Conservation (phyloP, 2,329 filamentous ascomycete genomes). For the Diplodia scrobiculata region DNA sequence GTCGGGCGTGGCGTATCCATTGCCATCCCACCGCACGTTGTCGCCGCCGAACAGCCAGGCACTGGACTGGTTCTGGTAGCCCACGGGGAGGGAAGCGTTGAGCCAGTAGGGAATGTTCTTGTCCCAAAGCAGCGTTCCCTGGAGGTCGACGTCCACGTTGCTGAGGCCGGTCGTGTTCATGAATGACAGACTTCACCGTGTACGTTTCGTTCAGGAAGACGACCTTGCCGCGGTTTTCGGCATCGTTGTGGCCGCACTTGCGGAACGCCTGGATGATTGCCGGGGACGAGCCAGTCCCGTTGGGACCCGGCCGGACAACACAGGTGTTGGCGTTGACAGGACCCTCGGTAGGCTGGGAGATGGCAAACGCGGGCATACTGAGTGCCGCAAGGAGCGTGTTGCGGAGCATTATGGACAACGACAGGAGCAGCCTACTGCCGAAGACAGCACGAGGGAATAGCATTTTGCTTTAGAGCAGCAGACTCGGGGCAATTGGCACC, state of each 20-base stretch:
- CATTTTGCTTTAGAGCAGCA: not conserved
- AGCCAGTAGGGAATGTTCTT: conserved; percentile 39
- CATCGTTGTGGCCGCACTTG: conserved; percentile 32
- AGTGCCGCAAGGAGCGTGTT: conserved; percentile 3
- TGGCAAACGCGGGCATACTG: not conserved
- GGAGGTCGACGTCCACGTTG: conserved; percentile 37
- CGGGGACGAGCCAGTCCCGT: conserved; percentile 30
- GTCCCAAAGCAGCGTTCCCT: conserved; percentile 34
- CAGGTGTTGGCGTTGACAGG: not conserved
- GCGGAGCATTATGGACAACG: not conserved
- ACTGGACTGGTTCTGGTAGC: conserved; percentile 40
- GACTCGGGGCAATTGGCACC: not conserved
- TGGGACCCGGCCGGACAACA: conserved; percentile 1
- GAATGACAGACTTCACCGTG: conserved; percentile 35
- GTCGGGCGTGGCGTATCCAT: conserved; percentile 59
- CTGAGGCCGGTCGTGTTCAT: conserved; percentile 36
- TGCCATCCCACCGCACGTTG: conserved; percentile 54
- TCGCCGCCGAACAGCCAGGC: conserved; percentile 51
- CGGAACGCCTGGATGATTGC: conserved; percentile 37
- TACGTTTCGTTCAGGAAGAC: conserved; percentile 36
- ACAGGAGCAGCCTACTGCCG: not conserved
- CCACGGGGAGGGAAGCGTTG: conserved; percentile 36
- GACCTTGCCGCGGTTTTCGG: conserved; percentile 30
- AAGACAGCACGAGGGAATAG: not conserved
- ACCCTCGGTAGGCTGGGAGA: not conserved